Base-by-base conservation (phyloP, 1,139 yeast genomes). In the Trichomonascaceae sp. region DNA sequence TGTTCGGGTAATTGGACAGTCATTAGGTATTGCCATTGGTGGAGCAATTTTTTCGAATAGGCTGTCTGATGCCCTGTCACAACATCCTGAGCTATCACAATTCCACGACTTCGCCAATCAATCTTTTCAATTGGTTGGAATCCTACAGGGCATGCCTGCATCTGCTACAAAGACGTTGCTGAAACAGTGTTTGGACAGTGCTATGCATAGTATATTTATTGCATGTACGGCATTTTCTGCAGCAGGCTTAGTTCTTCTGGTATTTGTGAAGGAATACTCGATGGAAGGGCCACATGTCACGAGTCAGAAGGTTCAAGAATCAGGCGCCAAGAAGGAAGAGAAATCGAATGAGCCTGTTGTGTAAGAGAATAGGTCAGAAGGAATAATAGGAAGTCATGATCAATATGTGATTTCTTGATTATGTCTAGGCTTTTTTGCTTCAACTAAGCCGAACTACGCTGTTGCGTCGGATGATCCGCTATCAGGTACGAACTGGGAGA, bases 1-100 rank as follows among this genome's bases (percentile, higher is more conserved):
- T 19, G 15, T 48, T 39, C 45, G 50, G 27, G 43, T 44, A 2
- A 22, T 48, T 15, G 84, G 69, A 27, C 74, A 81, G 59, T 69
- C 81, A 1, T 53, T 75, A 8, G 83, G 81, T 39, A 81, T 81
- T n/a, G 75, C 80, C 1, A 54, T 81, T 32, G 79, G 82, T 15
- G 71, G 81, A 56, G 67, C 80, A 13, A 71, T 82, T 20, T 78
- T 78, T 59, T 68, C 74, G 18, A 63, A 66, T 18, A 60, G 62
- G 45, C 53, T 67, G 43, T 57, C 55, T 7, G 17, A 50, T 19
- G 52, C 60, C 12, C 49, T 62, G 17, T 38, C 50, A 1, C 45
- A 43, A 9, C 39, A 51, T 27, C 57, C 59, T 3, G 49, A 54
- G 10, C 52, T 65, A 15, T 53, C 57, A 2, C 48, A 24, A 1